phyloP scores from a whole-genome alignment of 2,329 filamentous ascomycete species.

The Diaporthe citrichinensis region DNA sequence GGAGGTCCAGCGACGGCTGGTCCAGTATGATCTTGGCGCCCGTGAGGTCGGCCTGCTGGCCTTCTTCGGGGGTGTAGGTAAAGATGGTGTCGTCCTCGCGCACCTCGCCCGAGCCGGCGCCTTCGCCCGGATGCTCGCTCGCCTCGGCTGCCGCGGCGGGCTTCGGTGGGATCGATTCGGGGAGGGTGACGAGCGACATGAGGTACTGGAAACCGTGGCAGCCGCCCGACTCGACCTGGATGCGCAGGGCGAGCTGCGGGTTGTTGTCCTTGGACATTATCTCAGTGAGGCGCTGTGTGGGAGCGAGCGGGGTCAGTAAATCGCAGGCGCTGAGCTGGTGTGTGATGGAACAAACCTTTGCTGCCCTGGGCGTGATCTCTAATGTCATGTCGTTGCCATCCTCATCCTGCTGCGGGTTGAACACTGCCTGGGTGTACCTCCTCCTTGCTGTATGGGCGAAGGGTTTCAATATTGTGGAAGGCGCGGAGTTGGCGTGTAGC shows the following conservation, averaged over 20 bases:
- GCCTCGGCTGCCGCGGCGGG: conserved; percentile 39
- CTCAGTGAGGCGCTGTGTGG: conserved; percentile 75
- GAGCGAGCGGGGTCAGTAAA: not conserved
- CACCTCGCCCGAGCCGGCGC: conserved; percentile 53
- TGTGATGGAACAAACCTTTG: conserved; percentile 69
- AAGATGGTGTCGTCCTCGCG: conserved; percentile 91
- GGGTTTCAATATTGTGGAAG: not conserved
- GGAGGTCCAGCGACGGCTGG: conserved; percentile 84
- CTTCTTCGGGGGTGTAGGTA: conserved; percentile 72
- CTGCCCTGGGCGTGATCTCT: conserved; percentile 86
- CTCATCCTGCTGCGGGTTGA: conserved; percentile 85
- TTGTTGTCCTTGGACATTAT: conserved; percentile 82
- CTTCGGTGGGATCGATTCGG: conserved; percentile 50
- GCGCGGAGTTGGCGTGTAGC: not conserved
- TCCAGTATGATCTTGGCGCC: conserved; percentile 90
- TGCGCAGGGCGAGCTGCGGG: conserved; percentile 86
- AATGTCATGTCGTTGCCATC: conserved; percentile 88
- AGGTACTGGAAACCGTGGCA: conserved; percentile 99
- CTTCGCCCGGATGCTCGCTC: conserved; percentile 45
- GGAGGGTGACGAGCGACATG: conserved; percentile 84
- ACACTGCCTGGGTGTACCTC: conserved; percentile 63
- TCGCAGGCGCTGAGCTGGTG: not conserved
- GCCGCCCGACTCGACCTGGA: conserved; percentile 92
- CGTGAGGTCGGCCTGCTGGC: conserved; percentile 49
- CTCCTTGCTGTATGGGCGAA: conserved; percentile 54